Percentiles rank a stretch among this genome's conserved stretches.
Conservation (phyloP, 192 early-diverging fungal species). For the Backusella morwellensis region DNA sequence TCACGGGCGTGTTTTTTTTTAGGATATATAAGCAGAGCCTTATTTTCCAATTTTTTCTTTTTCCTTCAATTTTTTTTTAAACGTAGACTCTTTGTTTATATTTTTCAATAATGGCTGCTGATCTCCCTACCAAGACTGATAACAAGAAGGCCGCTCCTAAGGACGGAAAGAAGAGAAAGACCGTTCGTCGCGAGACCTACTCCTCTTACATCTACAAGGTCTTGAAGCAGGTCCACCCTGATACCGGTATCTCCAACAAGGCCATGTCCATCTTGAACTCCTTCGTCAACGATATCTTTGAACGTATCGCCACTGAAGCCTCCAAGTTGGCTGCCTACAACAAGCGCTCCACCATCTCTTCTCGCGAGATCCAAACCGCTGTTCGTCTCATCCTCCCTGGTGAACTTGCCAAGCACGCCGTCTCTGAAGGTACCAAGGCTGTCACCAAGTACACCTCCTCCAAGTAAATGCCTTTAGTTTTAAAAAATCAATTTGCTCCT, state of each 20-base stretch:
- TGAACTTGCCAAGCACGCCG: constrained; percentile 95
- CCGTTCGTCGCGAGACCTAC: constrained; percentile 85
- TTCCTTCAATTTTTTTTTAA: constrained; percentile 18
- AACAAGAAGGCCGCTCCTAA: constrained; percentile 66
- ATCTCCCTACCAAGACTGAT: constrained; percentile 21
- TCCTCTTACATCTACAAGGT: constrained; percentile 98
- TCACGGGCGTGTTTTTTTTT: constrained; percentile 1
- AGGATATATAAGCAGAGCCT: neutral
- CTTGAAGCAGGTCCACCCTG: constrained; percentile 95
- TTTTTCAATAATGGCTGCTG: constrained; percentile 30
- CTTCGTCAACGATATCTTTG: constrained; percentile 97
- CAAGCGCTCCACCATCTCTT: constrained; percentile 88
- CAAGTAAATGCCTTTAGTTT: constrained; percentile 57
- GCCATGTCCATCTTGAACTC: constrained; percentile 98
- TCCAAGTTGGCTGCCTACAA: constrained; percentile 80
- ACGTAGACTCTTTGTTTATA: neutral
- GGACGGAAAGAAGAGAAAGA: constrained; percentile 71
- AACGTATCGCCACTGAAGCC: constrained; percentile 76
- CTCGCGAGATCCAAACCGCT: constrained; percentile 82
- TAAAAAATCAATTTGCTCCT: neutral
- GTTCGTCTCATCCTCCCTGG: constrained; percentile 68
- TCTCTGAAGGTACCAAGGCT: constrained; percentile 97
- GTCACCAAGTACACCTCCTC: constrained; percentile 94
- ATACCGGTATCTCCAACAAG: constrained; percentile 96
- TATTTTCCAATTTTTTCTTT: constrained; percentile 25